Evolutionary conservation across 352 stramenopile species (phyloP).

Genomic region (Pythium oligandrum): DNA sequence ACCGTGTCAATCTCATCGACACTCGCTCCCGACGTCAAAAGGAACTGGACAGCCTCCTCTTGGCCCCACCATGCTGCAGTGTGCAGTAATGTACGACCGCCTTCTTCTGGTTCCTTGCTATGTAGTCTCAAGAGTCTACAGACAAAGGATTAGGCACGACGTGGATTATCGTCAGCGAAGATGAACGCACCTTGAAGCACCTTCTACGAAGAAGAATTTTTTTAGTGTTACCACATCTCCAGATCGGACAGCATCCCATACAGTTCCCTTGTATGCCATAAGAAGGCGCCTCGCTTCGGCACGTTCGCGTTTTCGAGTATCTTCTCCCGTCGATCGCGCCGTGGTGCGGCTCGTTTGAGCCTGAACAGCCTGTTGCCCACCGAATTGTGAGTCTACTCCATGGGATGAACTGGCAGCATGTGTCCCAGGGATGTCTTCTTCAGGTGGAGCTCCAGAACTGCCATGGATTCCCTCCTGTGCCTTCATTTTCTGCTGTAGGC

Average conservation of each 20-base stretch:
- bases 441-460: too few relatives aligned
- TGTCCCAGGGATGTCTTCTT: too few relatives aligned
- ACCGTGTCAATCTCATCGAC: constrained; percentile 58
- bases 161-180: too few relatives aligned
- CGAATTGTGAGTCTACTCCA: too few relatives aligned
- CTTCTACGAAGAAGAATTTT: constrained; percentile 65
- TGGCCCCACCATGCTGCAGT: constrained; percentile 46
- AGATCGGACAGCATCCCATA: constrained; percentile 46
- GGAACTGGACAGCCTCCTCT: constrained; percentile 21
- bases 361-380: too few relatives aligned
- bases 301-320: constrained; percentile 31
- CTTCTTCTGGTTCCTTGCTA: constrained; percentile 36
- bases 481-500: constrained; percentile 17
- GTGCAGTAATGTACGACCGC: constrained; percentile 59
- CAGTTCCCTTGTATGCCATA: constrained; percentile 42
- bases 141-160: neutral
- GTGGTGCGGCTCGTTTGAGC: constrained; percentile 6
- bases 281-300: constrained; percentile 49
- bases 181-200: constrained; percentile 21
- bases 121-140: constrained; percentile 34
- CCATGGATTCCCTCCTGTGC: too few relatives aligned
- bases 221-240: constrained; percentile 48
- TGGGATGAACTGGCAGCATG: too few relatives aligned
- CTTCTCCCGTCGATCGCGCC: constrained; percentile 7
- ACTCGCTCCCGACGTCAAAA: constrained; percentile 38